These are phyloP conservation scores for Sporisorium sorghi DNA, from an alignment of 1,284 basidiomycete genomes.

Conservation along the genomic window DNA sequence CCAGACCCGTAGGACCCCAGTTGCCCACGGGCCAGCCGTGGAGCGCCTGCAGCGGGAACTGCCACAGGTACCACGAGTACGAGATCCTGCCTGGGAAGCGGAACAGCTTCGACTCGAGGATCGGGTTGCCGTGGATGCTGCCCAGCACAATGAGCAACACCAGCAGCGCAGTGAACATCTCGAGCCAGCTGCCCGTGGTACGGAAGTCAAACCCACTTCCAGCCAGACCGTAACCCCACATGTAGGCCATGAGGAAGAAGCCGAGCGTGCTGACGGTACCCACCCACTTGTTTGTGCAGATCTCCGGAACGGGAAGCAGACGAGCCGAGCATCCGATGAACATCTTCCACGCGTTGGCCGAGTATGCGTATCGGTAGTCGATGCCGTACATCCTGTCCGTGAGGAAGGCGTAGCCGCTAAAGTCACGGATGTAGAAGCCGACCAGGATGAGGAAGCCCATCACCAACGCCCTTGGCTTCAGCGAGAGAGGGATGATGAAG, in stretches of 20 bases:
- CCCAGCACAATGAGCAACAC: conserved; percentile 24
- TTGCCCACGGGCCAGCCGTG: conserved; percentile 23
- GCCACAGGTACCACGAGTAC: conserved; percentile 44
- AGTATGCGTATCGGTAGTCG: conserved; percentile 39
- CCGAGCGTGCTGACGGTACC: conserved; percentile 20
- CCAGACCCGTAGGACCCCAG: conserved; percentile 34
- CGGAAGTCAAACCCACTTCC: conserved; percentile 25
- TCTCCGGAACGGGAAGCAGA: conserved; percentile 22
- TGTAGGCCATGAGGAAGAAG: conserved; percentile 24
- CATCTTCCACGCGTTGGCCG: conserved; percentile 41
- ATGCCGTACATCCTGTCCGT: conserved; percentile 25
- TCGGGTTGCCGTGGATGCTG: conserved; percentile 40
- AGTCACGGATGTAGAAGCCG: conserved; percentile 29
- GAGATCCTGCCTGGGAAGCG: conserved; percentile 39
- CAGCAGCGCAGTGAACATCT: conserved; percentile 20
- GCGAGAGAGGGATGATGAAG: conserved; percentile 29
- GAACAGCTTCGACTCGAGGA: conserved; percentile 35
- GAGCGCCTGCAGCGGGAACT: conserved; percentile 37
- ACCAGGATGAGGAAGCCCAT: conserved; percentile 18
- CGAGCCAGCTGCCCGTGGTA: conserved; percentile 32
- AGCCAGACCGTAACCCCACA: conserved; percentile 21
- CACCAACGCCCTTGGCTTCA: conserved; percentile 16
- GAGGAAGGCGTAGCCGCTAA: conserved; percentile 27
- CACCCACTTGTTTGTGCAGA: conserved; percentile 18
- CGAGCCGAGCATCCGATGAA: conserved; percentile 39